Evolutionary conservation across 768 basidiomycete species (phyloP), one percentile per base, ranked within the genome.

Genomic region (Lyophyllum shimeji): DNA sequence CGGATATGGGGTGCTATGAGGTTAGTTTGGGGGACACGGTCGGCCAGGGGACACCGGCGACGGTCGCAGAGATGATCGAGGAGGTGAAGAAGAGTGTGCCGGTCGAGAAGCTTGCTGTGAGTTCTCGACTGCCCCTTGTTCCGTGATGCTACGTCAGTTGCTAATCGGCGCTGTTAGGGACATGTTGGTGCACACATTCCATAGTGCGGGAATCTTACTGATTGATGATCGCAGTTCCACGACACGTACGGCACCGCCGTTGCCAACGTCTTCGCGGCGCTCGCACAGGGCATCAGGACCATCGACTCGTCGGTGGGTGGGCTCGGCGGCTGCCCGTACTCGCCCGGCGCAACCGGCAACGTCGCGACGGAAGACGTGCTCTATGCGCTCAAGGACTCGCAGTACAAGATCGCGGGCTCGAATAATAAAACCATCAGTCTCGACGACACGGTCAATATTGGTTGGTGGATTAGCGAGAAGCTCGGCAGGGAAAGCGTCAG

Each of bases 1-100:
- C 85, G 4, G 85, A 92, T 56, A 95, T 97, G 90, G 95, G 95
- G 0, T 96, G 93, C 67, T 96, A 96, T 68, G 91, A 98, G 69
- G 84, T 95, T 48, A 90, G 90, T 63, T 72, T 98, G 20, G 94
- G 93, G 0, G 96, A 98, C 67, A 98, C 95, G 2, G 90, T 92
- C 1, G 95, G 95, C 0, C 84, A 84, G 46, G 95, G 90, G 1
- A 89, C 86, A 45, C 93, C 95, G 0, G 71, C 75, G 23, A 81
- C 82, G 37, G 81, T 95, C 27, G 70, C 76, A 6, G 74, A 77
- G 59, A 82, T 98, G 75, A 72, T 97, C 46, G 82, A 86, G 56
- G 85, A 83, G 46, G 86, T 93, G 11, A 79, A 80, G 68, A 82
- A 80, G 61, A 72, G 74, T 34, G 75, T 91, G 25, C 77, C 83